Evolutionary conservation across 163 green algal species (phyloP).

Genomic region (Scenedesmus sp.): DNA sequence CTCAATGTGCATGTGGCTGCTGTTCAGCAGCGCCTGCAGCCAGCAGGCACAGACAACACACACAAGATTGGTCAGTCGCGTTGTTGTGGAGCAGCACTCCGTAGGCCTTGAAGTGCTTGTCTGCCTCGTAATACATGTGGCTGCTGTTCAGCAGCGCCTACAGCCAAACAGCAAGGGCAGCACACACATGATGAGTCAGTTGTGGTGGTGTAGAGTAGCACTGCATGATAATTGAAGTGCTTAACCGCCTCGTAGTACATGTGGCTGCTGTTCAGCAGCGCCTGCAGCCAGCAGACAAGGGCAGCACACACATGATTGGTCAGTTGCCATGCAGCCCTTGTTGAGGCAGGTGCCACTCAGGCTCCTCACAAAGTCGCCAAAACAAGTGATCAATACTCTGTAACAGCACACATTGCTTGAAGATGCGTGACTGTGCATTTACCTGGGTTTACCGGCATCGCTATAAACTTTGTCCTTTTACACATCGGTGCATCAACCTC

Average conservation of each 20-base stretch:
- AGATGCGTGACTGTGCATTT: no score
- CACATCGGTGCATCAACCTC: background rate
- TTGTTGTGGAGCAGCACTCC: constrained; percentile 70
- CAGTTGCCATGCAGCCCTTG: no score
- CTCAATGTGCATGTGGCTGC: constrained; percentile 25
- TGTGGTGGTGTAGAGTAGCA: no score
- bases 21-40: constrained; percentile 88
- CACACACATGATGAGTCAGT: background rate
- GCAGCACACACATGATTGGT: background rate
- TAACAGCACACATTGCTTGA: no score
- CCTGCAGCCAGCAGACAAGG: constrained; percentile 63
- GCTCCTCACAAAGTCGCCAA: no score
- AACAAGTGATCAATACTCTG: no score
- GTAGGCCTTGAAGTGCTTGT: constrained; percentile 83
- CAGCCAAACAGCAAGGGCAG: constrained; percentile 47
- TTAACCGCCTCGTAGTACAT: constrained; percentile 93
- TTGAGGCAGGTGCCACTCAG: no score
- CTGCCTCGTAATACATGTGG: constrained; percentile 95
- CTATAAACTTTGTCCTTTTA: no score
- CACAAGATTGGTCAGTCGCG: no score
- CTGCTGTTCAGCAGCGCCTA: constrained; percentile 96
- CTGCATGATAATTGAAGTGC: constrained; percentile 65
- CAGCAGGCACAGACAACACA: no score
- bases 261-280: constrained; percentile 95
- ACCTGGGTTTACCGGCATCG: no score